These are phyloP conservation scores for Hygrocybe coccinea DNA, from an alignment of 768 basidiomycete genomes.

Conservation along the genomic window DNA sequence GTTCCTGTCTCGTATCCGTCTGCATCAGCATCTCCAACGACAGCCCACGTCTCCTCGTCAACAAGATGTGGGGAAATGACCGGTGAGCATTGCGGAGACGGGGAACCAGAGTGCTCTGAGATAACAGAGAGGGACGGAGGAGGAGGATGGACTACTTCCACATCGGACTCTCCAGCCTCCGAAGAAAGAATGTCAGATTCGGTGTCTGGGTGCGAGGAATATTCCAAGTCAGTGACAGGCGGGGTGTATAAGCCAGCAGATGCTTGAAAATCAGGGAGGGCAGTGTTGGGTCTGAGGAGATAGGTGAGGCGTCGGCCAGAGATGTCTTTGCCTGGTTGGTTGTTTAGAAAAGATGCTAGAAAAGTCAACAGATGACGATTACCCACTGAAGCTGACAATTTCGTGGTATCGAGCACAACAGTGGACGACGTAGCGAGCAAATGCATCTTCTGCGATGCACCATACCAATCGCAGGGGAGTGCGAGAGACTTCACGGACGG, in stretches of 20 bases:
- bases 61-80: not conserved
- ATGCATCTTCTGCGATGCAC: conserved; percentile 65
- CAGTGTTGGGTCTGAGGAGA: conserved; percentile 72
- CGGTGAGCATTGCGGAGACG: not conserved
- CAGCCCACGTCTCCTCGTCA: conserved; percentile 34
- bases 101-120: conserved; percentile 13
- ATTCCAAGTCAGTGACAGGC: conserved; percentile 62
- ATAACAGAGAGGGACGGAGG: conserved; percentile 25
- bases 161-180: conserved; percentile 36
- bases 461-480: conserved; percentile 68
- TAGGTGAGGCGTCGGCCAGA: conserved; percentile 64
- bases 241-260: conserved; percentile 57
- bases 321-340: conserved; percentile 51
- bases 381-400: conserved; percentile 77
- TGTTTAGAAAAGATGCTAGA: not conserved
- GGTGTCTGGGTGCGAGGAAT: conserved; percentile 45
- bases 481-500: conserved; percentile 60
- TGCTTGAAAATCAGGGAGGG: conserved; percentile 50
- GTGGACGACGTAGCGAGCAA: conserved; percentile 77
- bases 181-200: conserved; percentile 53
- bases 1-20: conserved; percentile 27
- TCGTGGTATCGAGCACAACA: conserved; percentile 78
- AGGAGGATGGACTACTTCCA: conserved; percentile 26
- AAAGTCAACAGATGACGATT: not conserved
- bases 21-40: conserved; percentile 29